Base-by-base conservation (phyloP, 305 asterid genomes). In the Fraxinus angustifolia region DNA sequence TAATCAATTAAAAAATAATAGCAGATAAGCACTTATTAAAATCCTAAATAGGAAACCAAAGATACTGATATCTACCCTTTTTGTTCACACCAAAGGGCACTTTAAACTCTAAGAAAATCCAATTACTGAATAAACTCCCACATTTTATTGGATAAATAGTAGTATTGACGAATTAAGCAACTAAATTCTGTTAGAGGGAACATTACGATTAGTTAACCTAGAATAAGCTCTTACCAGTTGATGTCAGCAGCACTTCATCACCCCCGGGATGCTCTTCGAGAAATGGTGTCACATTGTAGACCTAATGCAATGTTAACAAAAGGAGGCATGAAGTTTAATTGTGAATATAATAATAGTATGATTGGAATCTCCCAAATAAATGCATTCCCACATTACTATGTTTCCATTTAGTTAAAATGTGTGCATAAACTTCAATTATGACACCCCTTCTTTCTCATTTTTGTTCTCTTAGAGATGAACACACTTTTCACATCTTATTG, bases 261-360 rank as follows among this genome's bases (percentile, higher is more conserved):
- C 97, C 97, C 4, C 97, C 97, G 0, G 96, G 97, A 84, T 92
- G 97, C 67, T 91, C 96, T 58, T 88, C 91, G 16, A 91, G 81
- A 86, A 88, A 92, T 5, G 87, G 72, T 0, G 92, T 82, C 74
- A 92, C 91, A 17, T 92, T 88, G 65, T 91, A 92, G 72, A 90
- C 96, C 96, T 91, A 82, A 82, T 45, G 68, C 76, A 50, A 17
- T 38, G 36, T 35, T 23, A 78, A 17, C 33, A 65, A 77, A 56
- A 67, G 73, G 36, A 67, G 35, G 35, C 8, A 67, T 26, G 73
- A 67, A 28, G 36, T 67, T 65, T 10, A n/a, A 11, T 23, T 65
- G n/a, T 19, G 73, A 65, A 28, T 65, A 65, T 65, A 23, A 7
- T 0, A 65, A 60, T 19, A 26, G 36, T n/a, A 65, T 23, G 12